Conservation (phyloP, 1,284 basidiomycete species). For the Tilletia walkeri region DNA sequence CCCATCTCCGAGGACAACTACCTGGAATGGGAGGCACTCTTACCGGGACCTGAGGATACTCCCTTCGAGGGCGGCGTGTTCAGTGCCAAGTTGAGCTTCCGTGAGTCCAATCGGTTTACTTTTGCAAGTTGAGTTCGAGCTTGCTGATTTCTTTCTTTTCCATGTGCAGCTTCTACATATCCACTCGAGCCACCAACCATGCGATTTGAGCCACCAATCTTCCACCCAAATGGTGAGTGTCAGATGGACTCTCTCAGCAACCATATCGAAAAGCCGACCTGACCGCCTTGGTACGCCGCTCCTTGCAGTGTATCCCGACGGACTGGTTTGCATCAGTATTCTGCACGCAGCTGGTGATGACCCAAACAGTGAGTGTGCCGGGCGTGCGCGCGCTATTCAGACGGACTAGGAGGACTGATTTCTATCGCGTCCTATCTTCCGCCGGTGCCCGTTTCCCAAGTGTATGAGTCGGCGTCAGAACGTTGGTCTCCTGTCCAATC, state of each 20-base stretch:
- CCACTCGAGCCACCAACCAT: slow-evolving; percentile 62
- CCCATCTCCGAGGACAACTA: slow-evolving; percentile 92
- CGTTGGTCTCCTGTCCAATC: slow-evolving; percentile 97
- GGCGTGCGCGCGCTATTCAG: not conserved
- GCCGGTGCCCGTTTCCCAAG: slow-evolving; percentile 18
- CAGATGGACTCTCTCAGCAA: no score
- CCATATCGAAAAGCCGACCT: no score
- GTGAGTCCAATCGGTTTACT: slow-evolving; percentile 61
- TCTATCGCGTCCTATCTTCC: not conserved
- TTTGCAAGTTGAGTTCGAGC: not conserved
- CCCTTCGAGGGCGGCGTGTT: slow-evolving; percentile 99
- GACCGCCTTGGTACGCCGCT: no score
- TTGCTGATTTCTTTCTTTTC: not conserved
- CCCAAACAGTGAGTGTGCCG: slow-evolving; percentile 56
- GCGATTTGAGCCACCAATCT: slow-evolving; percentile 93
- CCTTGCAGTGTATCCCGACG: slow-evolving; percentile 78
- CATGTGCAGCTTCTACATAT: slow-evolving; percentile 43
- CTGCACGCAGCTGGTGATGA: slow-evolving; percentile 95
- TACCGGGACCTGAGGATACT: slow-evolving; percentile 93
- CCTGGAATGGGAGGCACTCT: slow-evolving; percentile 96
- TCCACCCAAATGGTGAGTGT: slow-evolving; percentile 90
- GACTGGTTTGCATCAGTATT: slow-evolving; percentile 96
- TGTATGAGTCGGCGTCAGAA: slow-evolving; percentile 84
- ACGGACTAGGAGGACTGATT: not conserved
- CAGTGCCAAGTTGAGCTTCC: slow-evolving; percentile 81